These are phyloP conservation scores for Yamadazyma philogaea DNA, from an alignment of 805 yeast species.

Conservation along the genomic window DNA sequence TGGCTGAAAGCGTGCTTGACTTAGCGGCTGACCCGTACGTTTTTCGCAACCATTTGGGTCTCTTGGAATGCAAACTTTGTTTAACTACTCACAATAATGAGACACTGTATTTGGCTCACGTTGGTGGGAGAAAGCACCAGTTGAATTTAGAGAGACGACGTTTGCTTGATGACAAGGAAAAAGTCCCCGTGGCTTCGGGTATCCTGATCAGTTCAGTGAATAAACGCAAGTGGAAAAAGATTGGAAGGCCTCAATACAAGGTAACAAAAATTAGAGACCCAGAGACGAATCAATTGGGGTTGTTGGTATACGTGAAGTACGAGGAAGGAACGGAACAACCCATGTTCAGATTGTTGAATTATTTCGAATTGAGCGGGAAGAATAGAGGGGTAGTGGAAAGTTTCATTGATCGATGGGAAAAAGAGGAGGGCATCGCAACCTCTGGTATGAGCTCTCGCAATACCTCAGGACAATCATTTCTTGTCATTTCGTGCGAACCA, in stretches of 20 bases:
- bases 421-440: constrained; percentile 12
- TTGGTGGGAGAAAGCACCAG: constrained; percentile 82
- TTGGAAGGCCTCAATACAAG: constrained; percentile 73
- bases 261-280: constrained; percentile 69
- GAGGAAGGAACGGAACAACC: constrained; percentile 55
- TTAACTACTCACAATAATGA: constrained; percentile 78
- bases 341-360: constrained; percentile 70
- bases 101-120: constrained; percentile 77
- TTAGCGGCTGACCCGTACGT: constrained; percentile 77
- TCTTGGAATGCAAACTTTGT: constrained; percentile 81
- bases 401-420: constrained; percentile 16
- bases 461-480: constrained; percentile 55
- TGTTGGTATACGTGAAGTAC: constrained; percentile 58
- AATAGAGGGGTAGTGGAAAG: constrained; percentile 38
- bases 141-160: constrained; percentile 62
- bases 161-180: constrained; percentile 32
- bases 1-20: constrained; percentile 48
- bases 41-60: constrained; percentile 77
- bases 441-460: constrained; percentile 10
- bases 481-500: constrained; percentile 86
- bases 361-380: constrained; percentile 54
- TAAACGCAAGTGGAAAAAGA: constrained; percentile 51
- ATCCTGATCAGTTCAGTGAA: constrained; percentile 35
- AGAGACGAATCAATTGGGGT: constrained; percentile 55
- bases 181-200: constrained; percentile 19